A percentile compares a stretch with the other conserved stretches of the same genome.
Evolutionary conservation across 2,329 filamentous ascomycete genomes (phyloP).

Genomic region (Penicillium sp.): DNA sequence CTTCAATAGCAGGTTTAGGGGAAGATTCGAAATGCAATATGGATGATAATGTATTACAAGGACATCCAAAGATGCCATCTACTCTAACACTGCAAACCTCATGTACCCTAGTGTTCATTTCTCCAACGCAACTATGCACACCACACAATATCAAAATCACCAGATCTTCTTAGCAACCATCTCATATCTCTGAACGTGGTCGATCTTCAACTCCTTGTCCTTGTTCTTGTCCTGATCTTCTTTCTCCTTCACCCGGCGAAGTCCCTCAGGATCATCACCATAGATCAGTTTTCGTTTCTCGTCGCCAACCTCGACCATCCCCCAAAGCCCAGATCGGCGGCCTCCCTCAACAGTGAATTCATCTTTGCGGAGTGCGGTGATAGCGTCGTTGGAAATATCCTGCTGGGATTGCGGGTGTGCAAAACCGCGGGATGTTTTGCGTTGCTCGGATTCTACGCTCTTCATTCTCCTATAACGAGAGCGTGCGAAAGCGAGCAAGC

Average conservation of each 20-base stretch:
- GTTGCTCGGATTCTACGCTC: slow-evolving; percentile 52
- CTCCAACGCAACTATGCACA: neutral
- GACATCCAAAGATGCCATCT: neutral
- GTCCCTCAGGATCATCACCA: slow-evolving; percentile 73
- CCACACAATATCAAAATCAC: slow-evolving; percentile 49
- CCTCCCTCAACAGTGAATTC: slow-evolving; percentile 66
- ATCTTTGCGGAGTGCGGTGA: slow-evolving; percentile 36
- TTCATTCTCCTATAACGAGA: slow-evolving; percentile 82
- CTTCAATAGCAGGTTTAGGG: no score
- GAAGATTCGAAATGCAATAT: no score
- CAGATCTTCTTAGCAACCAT: slow-evolving; percentile 98
- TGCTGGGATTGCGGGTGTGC: slow-evolving; percentile 1
- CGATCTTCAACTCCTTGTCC: slow-evolving; percentile 59
- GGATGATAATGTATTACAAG: neutral
- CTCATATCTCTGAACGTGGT: slow-evolving; percentile 75
- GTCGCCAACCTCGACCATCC: slow-evolving; percentile 83
- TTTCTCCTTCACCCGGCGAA: slow-evolving; percentile 63
- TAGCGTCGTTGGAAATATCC: neutral
- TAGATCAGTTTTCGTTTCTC: slow-evolving; percentile 86
- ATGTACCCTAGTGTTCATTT: neutral
- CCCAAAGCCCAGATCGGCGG: slow-evolving; percentile 76
- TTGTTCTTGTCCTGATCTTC: slow-evolving; percentile 60
- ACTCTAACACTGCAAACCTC: neutral
- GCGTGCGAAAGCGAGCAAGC: slow-evolving; percentile 75
- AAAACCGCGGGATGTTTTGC: slow-evolving; percentile 4